Evolutionary conservation across 768 basidiomycete species (phyloP), one percentile per base, ranked within the genome.

Genomic region (Boletus reticuloceps): DNA sequence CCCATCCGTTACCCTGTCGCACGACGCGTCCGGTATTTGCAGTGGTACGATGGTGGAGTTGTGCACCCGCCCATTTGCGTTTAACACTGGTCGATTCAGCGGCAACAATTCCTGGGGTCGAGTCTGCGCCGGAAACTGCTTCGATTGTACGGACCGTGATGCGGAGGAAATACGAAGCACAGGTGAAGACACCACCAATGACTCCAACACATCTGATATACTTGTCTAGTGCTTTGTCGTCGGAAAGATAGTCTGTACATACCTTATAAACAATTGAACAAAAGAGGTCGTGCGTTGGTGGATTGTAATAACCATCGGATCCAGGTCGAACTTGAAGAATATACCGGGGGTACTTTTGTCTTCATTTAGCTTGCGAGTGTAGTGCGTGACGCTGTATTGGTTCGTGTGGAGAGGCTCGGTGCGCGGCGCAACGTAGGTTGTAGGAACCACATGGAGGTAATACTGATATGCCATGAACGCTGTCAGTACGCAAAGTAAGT

Each of bases 321-420:
- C 96, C 37, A 98, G 74, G 55, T 99, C 95, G 69, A 93, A 98
- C 72, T 98, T 97, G 87, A 98, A 97, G 79, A 96, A 98, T 68
- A 98, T 96, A 16, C 91, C 95, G 0, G 96, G 96, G 0, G 92
- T 87, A 8, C 90, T 91, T 16, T 77, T 74, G 59, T 90, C 83
- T 66, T 91, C 89, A 19, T 83, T 75, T 3, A 97, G 75, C 17
- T 82, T 78, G 31, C 91, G 84, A 2, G 82, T 85, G 62, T 98
- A 96, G 72, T 97, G 93, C 0, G 93, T 98, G 6, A 98, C 96
- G 44, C 91, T 91, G 74, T 98, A 98, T 70, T 96, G 91, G 66
- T 90, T 81, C 3, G 91, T 94, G 39, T 80, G 68, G 4, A 93
- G 71, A 5, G 89, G 87, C 1, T 54, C 34, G 13, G 81, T 76